Conservation (phyloP, 306 rosid species). For the Lithocarpus polystachyus region DNA sequence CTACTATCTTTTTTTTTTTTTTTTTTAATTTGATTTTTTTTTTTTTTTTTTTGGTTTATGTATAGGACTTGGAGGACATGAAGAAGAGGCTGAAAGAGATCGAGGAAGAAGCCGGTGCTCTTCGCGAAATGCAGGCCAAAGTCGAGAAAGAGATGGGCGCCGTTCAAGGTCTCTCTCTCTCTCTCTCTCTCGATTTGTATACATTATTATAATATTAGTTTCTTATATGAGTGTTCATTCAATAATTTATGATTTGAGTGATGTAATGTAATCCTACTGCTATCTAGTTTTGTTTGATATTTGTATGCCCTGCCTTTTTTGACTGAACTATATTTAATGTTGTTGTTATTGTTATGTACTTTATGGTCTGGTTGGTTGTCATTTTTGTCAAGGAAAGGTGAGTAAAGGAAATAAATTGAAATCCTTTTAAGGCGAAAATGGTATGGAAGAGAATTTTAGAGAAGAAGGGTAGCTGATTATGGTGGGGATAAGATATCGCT, state of each 20-base stretch:
- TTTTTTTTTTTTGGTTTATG: not conserved
- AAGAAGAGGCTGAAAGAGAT: constrained; percentile 96
- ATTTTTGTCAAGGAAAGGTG: not conserved
- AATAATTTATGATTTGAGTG: no score
- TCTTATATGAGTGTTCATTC: not conserved
- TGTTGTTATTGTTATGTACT: not conserved
- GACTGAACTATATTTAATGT: no score
- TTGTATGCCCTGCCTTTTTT: no score
- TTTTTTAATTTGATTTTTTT: not conserved
- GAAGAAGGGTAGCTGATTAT: no score
- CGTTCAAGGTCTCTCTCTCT: constrained; percentile 61
- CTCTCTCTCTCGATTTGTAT: not conserved
- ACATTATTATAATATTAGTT: no score
- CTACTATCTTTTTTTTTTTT: not conserved
- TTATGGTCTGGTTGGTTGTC: not conserved
- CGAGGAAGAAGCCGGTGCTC: constrained; percentile 95
- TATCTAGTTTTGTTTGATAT: no score
- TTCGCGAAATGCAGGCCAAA: constrained; percentile 99
- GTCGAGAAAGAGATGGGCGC: constrained; percentile 99
- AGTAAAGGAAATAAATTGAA: not conserved
- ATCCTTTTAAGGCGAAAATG: not conserved
- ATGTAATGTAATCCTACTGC: no score
- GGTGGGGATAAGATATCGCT: no score
- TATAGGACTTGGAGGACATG: constrained; percentile 97
- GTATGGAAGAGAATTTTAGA: no score